Conservation (phyloP, 495 filamentous ascomycete genomes). For the Lasiosphaeriaceae sp. region DNA sequence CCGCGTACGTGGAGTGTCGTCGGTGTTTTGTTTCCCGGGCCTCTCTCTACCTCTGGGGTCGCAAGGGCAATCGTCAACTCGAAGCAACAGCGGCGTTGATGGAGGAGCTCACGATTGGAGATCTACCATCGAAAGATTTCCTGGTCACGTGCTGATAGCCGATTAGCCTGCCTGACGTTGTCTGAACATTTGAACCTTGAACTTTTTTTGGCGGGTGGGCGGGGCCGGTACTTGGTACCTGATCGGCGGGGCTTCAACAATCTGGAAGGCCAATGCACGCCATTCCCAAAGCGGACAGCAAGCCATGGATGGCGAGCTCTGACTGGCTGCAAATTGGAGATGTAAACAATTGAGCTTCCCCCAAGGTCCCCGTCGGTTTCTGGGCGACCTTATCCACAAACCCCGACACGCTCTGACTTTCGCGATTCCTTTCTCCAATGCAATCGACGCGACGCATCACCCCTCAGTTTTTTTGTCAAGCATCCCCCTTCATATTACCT, state of each 20-base stretch:
- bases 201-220: neutral
- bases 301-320: neutral
- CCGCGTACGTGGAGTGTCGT: no score
- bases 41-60: no score
- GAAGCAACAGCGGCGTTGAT: no score
- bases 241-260: no score
- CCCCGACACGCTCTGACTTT: neutral
- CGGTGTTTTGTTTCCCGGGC: neutral
- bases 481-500: neutral
- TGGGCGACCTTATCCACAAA: neutral
- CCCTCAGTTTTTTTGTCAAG: neutral
- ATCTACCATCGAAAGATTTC: constrained; percentile 13
- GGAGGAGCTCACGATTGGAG: no score
- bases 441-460: no score
- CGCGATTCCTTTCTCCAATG: neutral
- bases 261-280: no score
- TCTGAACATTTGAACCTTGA: no score
- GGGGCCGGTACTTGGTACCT: neutral
- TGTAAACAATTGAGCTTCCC: constrained; percentile 23
- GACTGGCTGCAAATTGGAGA: constrained; percentile 23
- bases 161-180: constrained; percentile 23
- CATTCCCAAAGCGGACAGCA: neutral
- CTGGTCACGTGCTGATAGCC: constrained; percentile 31
- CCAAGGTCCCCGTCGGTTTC: no score
- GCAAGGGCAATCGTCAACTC: neutral